Evolutionary conservation across 441 rosid species (phyloP), one percentile per base, ranked within the genome.

Genomic region (Gossypium schwendimanii): DNA sequence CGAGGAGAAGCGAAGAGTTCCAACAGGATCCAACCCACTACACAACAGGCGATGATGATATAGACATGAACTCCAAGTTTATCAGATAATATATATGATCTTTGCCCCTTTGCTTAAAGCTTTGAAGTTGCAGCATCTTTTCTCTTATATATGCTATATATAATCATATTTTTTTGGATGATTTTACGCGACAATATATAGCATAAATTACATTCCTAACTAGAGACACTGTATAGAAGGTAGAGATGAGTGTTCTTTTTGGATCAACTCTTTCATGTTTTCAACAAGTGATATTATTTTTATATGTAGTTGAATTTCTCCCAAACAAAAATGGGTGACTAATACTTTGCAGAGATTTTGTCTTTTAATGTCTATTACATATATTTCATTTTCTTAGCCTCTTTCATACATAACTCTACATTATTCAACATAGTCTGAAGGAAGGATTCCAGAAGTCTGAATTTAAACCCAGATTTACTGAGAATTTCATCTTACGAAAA

Each of bases 1-100:
- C 41, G 70, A 66, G 70, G 70, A 70, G 50, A 70, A 70, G 18
- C 53, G 73, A 12, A 70, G 73, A 17, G 73, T 70, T 70, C 73
- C 73, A 36, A 70, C 73, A 10, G 73, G 73, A 1, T 54, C 73
- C 4, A 70, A 70, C 62, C 73, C 73, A 18, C 58, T 70, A 14
- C 73, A 70, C 73, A 69, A 69, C 62, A 69, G 3, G 63, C 45
- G 73, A 36, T 36, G 55, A 50, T 47, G 62, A 69, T 3, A 7
- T n/a, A 14, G 20, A 2, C 2, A 21, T 44, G 12, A 52, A 44
- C 33, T 31, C 33, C 1, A 44, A 44, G 12, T 44, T 44, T 44
- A n/a, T 6, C 12, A 31, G 23, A 61, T 61, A 61, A 31, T 15
- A 31, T 61, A n/a, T 60, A 1, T 44, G 10, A 17, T 20, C 28